Percentiles rank a stretch among this genome's conserved stretches.
These are phyloP conservation scores for Sarocladium strictum DNA, from an alignment of 2,329 filamentous ascomycete species.

Conservation along the genomic window DNA sequence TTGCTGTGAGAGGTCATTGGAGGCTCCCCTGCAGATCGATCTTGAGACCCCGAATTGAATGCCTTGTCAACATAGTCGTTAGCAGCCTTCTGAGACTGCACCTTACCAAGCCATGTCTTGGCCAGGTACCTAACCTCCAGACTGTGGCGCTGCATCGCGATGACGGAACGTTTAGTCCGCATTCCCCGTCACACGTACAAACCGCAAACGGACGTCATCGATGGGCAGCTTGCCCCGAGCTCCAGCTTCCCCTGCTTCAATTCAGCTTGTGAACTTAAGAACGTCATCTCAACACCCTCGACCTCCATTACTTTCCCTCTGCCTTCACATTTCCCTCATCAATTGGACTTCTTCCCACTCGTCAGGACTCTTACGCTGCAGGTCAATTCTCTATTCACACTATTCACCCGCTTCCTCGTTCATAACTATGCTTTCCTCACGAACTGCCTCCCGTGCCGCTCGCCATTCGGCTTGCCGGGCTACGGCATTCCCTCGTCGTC, in stretches of 20 bases:
- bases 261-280: not conserved
- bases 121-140: no score
- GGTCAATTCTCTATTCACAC: not conserved
- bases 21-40: no score
- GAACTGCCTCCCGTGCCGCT: not conserved
- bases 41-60: no score
- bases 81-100: no score
- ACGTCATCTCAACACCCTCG: not conserved
- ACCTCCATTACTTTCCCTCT: not conserved
- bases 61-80: no score
- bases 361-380: not conserved
- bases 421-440: slow-evolving; percentile 5
- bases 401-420: not conserved
- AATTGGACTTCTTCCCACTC: not conserved
- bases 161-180: slow-evolving; percentile 5
- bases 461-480: slow-evolving; percentile 1
- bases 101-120: no score
- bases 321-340: not conserved
- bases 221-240: slow-evolving; percentile 1
- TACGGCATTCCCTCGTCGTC: slow-evolving; percentile 3
- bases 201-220: slow-evolving; percentile 8
- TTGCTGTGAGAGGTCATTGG: no score
- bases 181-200: not conserved
- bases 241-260: not conserved
- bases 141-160: not conserved